Conservation (phyloP, 805 yeast species). For the Clavispora santaluciae region DNA sequence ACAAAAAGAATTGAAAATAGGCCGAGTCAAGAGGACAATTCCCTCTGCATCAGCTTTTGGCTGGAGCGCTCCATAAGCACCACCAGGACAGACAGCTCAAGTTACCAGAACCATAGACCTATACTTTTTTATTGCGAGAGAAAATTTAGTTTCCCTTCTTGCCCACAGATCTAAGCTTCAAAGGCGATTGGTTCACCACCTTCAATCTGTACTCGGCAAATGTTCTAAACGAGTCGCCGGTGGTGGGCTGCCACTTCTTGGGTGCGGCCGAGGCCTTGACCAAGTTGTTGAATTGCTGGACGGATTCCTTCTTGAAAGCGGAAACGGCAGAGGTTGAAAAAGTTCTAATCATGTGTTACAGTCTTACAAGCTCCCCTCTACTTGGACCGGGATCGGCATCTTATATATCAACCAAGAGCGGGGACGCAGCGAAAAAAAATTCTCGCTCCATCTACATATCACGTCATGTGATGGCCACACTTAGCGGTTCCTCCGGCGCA, state of each 20-base stretch:
- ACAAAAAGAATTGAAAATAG: not conserved
- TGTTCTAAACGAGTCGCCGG: slow-evolving; percentile 37
- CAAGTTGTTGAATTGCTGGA: slow-evolving; percentile 21
- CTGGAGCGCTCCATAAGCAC: not conserved
- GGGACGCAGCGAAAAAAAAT: not conserved
- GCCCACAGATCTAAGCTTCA: slow-evolving; percentile 21
- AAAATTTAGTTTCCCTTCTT: slow-evolving; percentile 7
- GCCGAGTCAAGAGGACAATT: not conserved
- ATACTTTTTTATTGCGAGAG: no score
- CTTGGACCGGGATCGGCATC: not conserved
- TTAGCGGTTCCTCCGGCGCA: not conserved
- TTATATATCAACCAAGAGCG: not conserved
- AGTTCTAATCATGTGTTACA: slow-evolving; percentile 17
- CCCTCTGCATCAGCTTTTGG: not conserved
- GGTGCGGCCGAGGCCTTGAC: slow-evolving; percentile 17
- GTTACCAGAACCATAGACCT: not conserved
- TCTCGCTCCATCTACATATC: not conserved
- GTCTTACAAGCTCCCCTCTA: not conserved
- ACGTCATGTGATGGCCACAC: not conserved
- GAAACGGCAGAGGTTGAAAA: slow-evolving; percentile 19
- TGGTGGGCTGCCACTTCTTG: slow-evolving; percentile 34
- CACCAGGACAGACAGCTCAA: not conserved
- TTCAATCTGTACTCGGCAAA: slow-evolving; percentile 43
- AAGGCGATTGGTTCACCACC: slow-evolving; percentile 38
- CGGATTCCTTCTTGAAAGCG: slow-evolving; percentile 27